A percentile compares a stretch with the other conserved stretches of the same genome.
These are phyloP conservation scores for Chaetomium strumarium DNA, from an alignment of 2,329 filamentous ascomycete genomes.

Conservation along the genomic window DNA sequence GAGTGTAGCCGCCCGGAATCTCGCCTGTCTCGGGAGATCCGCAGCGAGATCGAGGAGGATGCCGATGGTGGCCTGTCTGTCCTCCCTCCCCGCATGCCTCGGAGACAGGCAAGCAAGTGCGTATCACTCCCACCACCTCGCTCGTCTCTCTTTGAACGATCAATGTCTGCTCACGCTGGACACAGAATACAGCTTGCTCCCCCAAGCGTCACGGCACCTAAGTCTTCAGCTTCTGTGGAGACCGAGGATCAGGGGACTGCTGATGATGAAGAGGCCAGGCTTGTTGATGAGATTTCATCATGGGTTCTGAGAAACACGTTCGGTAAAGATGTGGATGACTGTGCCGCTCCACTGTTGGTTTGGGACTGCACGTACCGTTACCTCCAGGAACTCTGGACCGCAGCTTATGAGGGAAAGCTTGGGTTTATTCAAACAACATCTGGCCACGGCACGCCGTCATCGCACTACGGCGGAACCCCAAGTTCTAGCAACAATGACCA, in stretches of 20 bases:
- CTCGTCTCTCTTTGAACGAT: neutral
- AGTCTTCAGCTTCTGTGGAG: slow-evolving; percentile 4
- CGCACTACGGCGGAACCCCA: slow-evolving; percentile 14
- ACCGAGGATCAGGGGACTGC: slow-evolving; percentile 8
- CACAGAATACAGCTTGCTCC: slow-evolving; percentile 8
- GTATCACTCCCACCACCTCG: neutral
- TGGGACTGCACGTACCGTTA: slow-evolving; percentile 25
- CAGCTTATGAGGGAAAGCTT: slow-evolving; percentile 15
- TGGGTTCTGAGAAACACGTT: slow-evolving; percentile 23
- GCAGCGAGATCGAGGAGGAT: slow-evolving; percentile 18
- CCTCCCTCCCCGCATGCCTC: slow-evolving; percentile 1
- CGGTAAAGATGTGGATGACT: slow-evolving; percentile 24
- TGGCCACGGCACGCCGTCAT: slow-evolving; percentile 16
- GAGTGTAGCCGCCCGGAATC: slow-evolving; percentile 25
- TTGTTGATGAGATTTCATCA: slow-evolving; percentile 23
- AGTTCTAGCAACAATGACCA: slow-evolving; percentile 10
- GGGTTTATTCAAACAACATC: slow-evolving; percentile 12
- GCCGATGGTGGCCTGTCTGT: slow-evolving; percentile 8
- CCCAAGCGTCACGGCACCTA: neutral
- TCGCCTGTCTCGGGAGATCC: slow-evolving; percentile 20
- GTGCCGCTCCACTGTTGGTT: slow-evolving; percentile 21
- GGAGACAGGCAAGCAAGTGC: slow-evolving; percentile 13
- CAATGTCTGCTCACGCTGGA: slow-evolving; percentile 4
- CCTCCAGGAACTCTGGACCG: slow-evolving; percentile 21
- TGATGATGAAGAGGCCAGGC: slow-evolving; percentile 19